Base-by-base conservation (phyloP, 257 asterid genomes). In the Primulina huaijiensis region DNA sequence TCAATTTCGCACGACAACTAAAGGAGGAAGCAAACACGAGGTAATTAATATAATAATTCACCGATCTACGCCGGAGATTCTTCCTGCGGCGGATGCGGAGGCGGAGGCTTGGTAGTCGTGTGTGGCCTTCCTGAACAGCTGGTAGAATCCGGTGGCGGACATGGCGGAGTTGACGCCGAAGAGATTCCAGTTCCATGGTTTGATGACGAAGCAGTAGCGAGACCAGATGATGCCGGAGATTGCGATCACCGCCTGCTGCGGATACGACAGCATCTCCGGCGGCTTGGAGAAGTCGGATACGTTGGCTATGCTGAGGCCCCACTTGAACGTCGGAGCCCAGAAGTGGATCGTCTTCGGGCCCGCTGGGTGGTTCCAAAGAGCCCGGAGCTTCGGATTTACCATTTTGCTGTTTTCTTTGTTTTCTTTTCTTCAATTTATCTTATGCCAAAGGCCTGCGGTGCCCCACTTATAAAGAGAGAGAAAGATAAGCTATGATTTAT, bases 141-240 rank as follows among this genome's bases (percentile, higher is more conserved):
- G 89, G 5, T 84, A 84, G 74, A 84, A 65, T 1, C 87, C 89
- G 72, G 89, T 84, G 76, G 79, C 69, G 12, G 82, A 80, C 89
- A 82, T 73, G 70, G 89, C 82, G 74, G 82, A 69, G 80, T 84
- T 84, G 64, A 79, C 84, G 67, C 76, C 77, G 77, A 84, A 82
- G 61, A 84, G 85, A 31, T 84, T 84, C 82, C 79, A 76, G 31
- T 82, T 84, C 82, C 85, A 77, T 0, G 87, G 89, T 6, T 30
- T 82, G 77, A 84, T 82, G 43, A 82, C 87, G 73, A 82, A 77
- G 79, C 89, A 84, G 70, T 82, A 84, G 70, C 89, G 83, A 0
- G 89, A 79, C 83, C 89, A 79, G 55, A 84, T 84, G 38, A 82
- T 9, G 3, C 89, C 87, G 5, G 89, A 71, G 10, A 71, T 33